phyloP scores from a whole-genome alignment of 768 basidiomycete species.

The Lactarius indigo region DNA sequence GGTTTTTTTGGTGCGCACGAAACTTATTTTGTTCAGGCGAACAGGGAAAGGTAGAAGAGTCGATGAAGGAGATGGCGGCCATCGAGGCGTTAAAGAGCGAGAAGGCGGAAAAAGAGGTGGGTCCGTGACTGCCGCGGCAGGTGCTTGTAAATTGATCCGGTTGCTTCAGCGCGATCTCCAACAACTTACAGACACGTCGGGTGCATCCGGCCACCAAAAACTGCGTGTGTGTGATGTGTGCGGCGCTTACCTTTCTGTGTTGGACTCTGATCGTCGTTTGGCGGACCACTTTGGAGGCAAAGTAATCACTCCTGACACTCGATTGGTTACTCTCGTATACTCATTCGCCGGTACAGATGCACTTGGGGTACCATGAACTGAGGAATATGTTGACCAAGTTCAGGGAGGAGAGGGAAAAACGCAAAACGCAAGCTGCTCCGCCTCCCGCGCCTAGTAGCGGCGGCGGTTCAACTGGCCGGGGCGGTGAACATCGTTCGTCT shows the following conservation, averaged over 20 bases:
- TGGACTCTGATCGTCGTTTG: conserved; percentile 96
- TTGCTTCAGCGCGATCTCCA: conserved; percentile 78
- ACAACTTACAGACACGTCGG: conserved; percentile 94
- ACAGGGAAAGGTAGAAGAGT: conserved; percentile 98
- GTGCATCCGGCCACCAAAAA: conserved; percentile 99
- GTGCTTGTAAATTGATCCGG: background rate
- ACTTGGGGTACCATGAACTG: conserved; percentile 96
- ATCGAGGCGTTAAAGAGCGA: conserved; percentile 97
- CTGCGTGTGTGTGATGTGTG: conserved; percentile 99
- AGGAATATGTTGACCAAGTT: conserved; percentile 91
- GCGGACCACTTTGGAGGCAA: conserved; percentile 99
- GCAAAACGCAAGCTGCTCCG: conserved; percentile 50
- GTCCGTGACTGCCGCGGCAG: conserved; percentile 26
- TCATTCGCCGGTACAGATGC: conserved; percentile 65
- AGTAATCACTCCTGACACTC: conserved; percentile 44
- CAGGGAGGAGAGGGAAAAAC: conserved; percentile 84
- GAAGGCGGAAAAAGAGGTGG: conserved; percentile 91
- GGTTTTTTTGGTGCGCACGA: background rate
- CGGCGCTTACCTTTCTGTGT: conserved; percentile 96
- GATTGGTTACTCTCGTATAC: background rate
- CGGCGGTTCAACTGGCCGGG: conserved; percentile 38
- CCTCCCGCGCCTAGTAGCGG: conserved; percentile 33
- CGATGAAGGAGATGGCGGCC: conserved; percentile 95
- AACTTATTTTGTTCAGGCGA: conserved; percentile 55
- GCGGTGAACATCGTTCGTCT: conserved; percentile 48